Base-by-base conservation (phyloP, 2,329 filamentous ascomycete species). In the Aspergillus texensis region DNA sequence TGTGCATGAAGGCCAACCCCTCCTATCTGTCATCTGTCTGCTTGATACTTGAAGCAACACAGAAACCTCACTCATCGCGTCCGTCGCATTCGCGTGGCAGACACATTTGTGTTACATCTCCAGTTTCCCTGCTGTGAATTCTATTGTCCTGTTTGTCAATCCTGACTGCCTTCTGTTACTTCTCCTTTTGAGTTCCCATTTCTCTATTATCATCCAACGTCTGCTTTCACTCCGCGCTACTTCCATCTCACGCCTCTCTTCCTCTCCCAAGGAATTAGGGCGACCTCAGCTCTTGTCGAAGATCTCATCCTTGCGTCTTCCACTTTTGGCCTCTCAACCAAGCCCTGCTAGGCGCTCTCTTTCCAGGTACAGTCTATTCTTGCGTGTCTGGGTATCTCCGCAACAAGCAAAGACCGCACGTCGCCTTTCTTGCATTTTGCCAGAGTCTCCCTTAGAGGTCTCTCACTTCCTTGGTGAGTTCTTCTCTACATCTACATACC, bases 11-110 rank as follows among this genome's bases (percentile, higher is more conserved):
- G 28, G 16, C 36, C 41, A 57, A 24, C 61, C 63, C 63, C 63
- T 63, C 34, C 58, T 24, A 59, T 56, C 56, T n/a, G 32, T 55
- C 52, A 39, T 55, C 52, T 26, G 34, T 56, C 45, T 61, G 55
- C 63, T 58, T 57, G 61, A 55, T 21, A 52, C 36, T 50, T 55
- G 57, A 48, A 54, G 61, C 64, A 58, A 65, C 64, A 39, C 50
- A 53, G 57, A 39, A 60, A 43, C 58, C 50, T 61, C 34, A 57
- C 39, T 52, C 54, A 43, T 65, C 61, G 46, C 56, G 32, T 56
- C 52, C 43, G 24, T 55, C 41, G 24, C 39, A 43, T 64, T 12
- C 11, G 24, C 16, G 43, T 55, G 52, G 11, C 32, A 36, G 21
- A 24, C 14, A 39, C n/a, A 55, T 6, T 21, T 39, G 11, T 21